Base-by-base conservation (phyloP, 495 filamentous ascomycete species). In the Ramalina peruviana region DNA sequence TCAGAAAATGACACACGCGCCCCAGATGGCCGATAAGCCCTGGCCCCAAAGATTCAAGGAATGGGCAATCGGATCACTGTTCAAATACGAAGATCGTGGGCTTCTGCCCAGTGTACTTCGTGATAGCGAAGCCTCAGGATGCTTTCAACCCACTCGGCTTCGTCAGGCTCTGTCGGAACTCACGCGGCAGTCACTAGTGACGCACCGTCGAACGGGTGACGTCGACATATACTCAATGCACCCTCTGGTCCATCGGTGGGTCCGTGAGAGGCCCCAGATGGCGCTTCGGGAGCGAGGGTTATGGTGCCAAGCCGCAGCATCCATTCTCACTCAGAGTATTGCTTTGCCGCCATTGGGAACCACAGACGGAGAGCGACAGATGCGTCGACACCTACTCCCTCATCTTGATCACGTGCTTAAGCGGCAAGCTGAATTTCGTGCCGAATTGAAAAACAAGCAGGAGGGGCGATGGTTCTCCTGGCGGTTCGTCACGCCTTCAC, bases 271-370 rank as follows among this genome's bases (percentile, higher is more conserved):
- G 41, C 60, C 65, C 7, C 43, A 56, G 17, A 65, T 66, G 60
- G 54, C 46, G 7, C 48, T 54, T 2, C 25, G 50, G 19, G 58
- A 70, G 42, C 62, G 67, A 52, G 68, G 66, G 9, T 17, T 72
- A 1, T 67, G 65, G 66, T 62, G 55, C 44, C 58, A 70, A 46
- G 60, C 59, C 17, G 53, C 66, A 42, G 54, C 52, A 6, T 61
- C 53, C 4, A 55, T 61, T 10, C 54, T 69, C 3, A 45, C 59
- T 12, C 47, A 54, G 13, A 55, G 42, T 6, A 54, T 69, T 41
- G 47, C 61, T 10, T 43, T 67, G 15, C 62, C 63, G 15, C 62
- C 61, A 9, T 49, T 59, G 7, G 61, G 52, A 6, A 36, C 27
- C 6, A 45, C 11, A 15, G 40, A 49, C 17, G 37, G 37, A 46